Base-by-base conservation (phyloP, 148 eudicot species). In the Camellia sinensis region DNA sequence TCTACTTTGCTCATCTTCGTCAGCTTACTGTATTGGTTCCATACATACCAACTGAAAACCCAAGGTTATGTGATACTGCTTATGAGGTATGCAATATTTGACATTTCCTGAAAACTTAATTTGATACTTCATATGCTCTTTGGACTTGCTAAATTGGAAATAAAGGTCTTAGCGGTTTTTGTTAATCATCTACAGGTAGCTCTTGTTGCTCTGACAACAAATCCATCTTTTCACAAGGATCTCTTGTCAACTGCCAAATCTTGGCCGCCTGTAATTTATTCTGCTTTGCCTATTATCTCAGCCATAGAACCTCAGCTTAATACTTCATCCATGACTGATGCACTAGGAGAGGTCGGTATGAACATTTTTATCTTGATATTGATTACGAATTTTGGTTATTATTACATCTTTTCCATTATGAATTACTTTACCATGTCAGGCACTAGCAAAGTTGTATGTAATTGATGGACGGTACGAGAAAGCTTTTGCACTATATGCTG, bases 1-100 rank as follows among this genome's bases (percentile, higher is more conserved):
- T 91, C 77, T 95, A 90, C 83, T 96, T 96, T 83, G 94, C 97
- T 81, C 99, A 96, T 87, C 97, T 96, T 77, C 95, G 98, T 46
- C 98, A 96, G 80, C 94, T 96, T 67, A 97, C 98, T 67, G 91
- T 86, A 84, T 79, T 96, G 77, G 98, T 91, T 68, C 92, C 90
- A 62, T 86, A 89, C 78, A 88, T 96, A 84, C 99, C 99, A 80
- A 96, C 98, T 78, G 92, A 88, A 79, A 92, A 90, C 81, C 98
- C 98, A 75, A 89, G 84, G 82, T 88, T 96, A 79, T 91, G 94
- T 84, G 98, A 96, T 83, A 89, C 97, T 79, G 94, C 93, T 87
- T 96, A 96, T 71, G 98, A 96, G 99, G 99, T 93, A 80, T 83
- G 89, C 85, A 69, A 74, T 60, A 13, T 72, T 44, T 61, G 14